Percentiles rank a stretch among this genome's conserved stretches.
Conservation (phyloP, 106 monocot genomes). For the Dendrobium officinale region DNA sequence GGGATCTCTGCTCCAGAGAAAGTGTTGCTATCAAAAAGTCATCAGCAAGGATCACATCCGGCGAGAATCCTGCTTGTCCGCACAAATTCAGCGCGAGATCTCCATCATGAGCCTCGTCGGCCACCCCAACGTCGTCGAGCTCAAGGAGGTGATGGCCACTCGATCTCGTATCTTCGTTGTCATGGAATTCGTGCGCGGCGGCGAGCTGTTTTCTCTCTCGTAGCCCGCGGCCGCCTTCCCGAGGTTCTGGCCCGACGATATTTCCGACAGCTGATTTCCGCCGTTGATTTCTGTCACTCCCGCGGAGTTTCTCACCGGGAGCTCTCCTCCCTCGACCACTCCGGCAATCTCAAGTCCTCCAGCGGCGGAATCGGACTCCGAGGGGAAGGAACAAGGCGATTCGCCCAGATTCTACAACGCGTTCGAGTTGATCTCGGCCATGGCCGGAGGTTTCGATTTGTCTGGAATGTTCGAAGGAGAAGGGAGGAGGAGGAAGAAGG, state of each 20-base stretch:
- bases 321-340: slow-evolving; percentile 14
- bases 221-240: slow-evolving; percentile 22
- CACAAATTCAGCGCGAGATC: slow-evolving; percentile 40
- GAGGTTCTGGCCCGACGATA: slow-evolving; percentile 28
- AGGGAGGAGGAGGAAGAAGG: slow-evolving; percentile 15
- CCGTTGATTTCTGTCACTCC: slow-evolving; percentile 20
- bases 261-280: slow-evolving; percentile 29
- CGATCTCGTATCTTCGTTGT: slow-evolving; percentile 25
- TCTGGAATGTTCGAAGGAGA: slow-evolving; percentile 25
- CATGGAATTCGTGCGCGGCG: slow-evolving; percentile 21
- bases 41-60: slow-evolving; percentile 25
- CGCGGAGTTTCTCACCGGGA: slow-evolving; percentile 19
- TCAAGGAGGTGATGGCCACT: slow-evolving; percentile 42
- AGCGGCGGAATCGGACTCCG: not conserved
- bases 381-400: not conserved
- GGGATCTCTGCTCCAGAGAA: not conserved
- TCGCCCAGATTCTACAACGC: slow-evolving; percentile 26
- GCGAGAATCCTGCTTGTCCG: slow-evolving; percentile 2
- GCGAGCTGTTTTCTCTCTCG: slow-evolving; percentile 31
- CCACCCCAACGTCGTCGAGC: slow-evolving; percentile 24
- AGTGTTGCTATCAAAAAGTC: slow-evolving; percentile 40
- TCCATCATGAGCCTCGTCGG: slow-evolving; percentile 26
- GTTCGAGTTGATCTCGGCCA: slow-evolving; percentile 20
- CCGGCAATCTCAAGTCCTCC: slow-evolving; percentile 8
- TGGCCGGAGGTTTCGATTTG: slow-evolving; percentile 20